phyloP scores from a whole-genome alignment of 306 rosid species.

The Malus domestica region DNA sequence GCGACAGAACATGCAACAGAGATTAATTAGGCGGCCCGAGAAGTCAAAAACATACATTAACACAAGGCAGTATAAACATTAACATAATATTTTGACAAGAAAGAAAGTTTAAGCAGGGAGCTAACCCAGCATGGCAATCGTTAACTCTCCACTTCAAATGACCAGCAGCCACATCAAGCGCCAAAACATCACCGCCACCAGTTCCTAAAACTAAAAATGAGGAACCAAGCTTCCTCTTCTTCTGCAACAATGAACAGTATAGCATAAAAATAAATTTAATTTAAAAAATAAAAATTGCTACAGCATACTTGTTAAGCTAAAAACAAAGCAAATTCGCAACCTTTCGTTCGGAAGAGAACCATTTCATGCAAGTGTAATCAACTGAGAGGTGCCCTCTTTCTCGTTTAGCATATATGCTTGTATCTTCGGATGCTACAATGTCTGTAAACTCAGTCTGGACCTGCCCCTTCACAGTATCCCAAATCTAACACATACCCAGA shows the following conservation, averaged over 20 bases:
- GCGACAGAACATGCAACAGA: background rate
- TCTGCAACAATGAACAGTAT: conserved; percentile 31
- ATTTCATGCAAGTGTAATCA: conserved; percentile 92
- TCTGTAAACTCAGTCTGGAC: conserved; percentile 84
- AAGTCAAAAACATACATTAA: background rate
- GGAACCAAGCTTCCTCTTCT: conserved; percentile 63
- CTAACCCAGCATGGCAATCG: conserved; percentile 95
- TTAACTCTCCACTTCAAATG: conserved; percentile 67
- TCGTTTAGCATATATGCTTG: conserved; percentile 34
- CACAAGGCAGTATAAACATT: background rate
- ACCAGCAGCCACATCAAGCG: conserved; percentile 75
- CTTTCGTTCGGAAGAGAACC: conserved; percentile 70
- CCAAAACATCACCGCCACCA: conserved; percentile 82
- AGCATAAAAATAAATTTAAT: background rate
- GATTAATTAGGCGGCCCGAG: conserved; percentile 1
- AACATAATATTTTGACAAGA: background rate
- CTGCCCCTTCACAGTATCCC: conserved; percentile 85
- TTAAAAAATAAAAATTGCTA: background rate
- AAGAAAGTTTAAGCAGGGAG: background rate
- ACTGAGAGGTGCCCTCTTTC: conserved; percentile 82
- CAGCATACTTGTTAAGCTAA: background rate
- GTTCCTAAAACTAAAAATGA: conserved; percentile 82
- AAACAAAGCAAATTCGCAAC: conserved; percentile 17
- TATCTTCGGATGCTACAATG: conserved; percentile 41
- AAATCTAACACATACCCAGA: conserved; percentile 40